Conservation (phyloP, 1,284 basidiomycete genomes). For the Peniophora sp. region DNA sequence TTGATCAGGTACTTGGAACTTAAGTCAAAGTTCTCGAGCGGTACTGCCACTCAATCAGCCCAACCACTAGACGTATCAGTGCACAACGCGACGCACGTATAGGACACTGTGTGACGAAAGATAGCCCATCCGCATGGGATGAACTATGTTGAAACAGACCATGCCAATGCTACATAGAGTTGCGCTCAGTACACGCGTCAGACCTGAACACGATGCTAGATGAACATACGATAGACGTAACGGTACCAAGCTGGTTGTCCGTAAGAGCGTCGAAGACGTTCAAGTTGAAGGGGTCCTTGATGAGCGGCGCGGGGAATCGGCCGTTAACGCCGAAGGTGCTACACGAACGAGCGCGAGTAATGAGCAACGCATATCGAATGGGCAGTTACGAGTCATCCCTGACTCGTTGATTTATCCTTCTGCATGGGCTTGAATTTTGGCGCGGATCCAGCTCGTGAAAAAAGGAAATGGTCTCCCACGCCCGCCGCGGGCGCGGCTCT, state of each 20-base stretch:
- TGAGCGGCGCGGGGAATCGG: background rate
- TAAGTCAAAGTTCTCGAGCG: background rate
- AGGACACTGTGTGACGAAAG: background rate
- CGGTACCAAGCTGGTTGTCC: background rate
- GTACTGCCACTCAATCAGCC: background rate
- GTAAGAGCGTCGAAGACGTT: background rate
- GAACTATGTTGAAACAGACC: background rate
- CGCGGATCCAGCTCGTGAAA: no score
- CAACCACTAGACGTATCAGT: no score
- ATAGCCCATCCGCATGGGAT: background rate
- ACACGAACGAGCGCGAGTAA: no score
- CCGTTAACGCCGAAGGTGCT: background rate
- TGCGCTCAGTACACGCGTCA: background rate
- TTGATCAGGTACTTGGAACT: background rate
- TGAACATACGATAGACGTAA: background rate
- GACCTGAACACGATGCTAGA: background rate
- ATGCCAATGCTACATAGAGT: conserved; percentile 3
- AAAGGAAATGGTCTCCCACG: no score
- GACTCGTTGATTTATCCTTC: no score
- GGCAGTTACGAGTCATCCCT: no score
- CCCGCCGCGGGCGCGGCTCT: no score
- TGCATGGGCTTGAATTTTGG: no score
- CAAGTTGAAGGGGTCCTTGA: background rate
- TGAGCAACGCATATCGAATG: no score
- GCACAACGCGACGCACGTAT: background rate